phyloP scores from a whole-genome alignment of 2,329 filamentous ascomycete genomes.

The Penicillium sp. region DNA sequence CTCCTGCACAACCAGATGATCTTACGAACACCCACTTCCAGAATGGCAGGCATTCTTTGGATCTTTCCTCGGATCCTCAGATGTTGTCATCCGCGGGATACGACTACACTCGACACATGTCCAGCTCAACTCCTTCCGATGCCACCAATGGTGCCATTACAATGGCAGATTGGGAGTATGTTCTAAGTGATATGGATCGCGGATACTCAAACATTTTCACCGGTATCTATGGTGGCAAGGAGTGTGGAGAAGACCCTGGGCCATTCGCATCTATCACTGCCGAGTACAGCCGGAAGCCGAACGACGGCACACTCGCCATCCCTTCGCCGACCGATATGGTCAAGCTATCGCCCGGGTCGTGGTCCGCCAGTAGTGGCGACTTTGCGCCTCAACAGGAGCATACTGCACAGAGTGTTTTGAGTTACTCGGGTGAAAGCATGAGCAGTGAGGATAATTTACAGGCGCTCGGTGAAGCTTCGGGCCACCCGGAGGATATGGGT shows the following conservation, averaged over 20 bases:
- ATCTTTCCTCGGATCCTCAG: conserved; percentile 40
- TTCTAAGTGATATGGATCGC: conserved; percentile 76
- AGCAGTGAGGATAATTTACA: conserved; percentile 50
- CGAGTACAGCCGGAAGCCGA: conserved; percentile 31
- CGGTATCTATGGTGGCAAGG: conserved; percentile 48
- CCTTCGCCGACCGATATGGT: conserved; percentile 31
- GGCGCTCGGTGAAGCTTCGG: conserved; percentile 20
- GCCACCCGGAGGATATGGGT: conserved; percentile 31
- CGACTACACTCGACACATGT: conserved; percentile 28
- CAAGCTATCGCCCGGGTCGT: conserved; percentile 39
- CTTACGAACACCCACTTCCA: conserved; percentile 15
- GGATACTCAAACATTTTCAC: conserved; percentile 76
- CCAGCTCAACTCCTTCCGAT: conserved; percentile 48
- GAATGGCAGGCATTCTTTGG: conserved; percentile 19
- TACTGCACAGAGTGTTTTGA: conserved; percentile 55
- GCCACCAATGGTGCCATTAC: conserved; percentile 48
- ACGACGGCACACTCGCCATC: conserved; percentile 16
- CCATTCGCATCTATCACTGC: conserved; percentile 37
- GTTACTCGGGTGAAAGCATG: conserved; percentile 61
- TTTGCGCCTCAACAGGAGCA: conserved; percentile 28
- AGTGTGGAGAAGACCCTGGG: conserved; percentile 37
- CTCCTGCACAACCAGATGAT: conserved; percentile 22
- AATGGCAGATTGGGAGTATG: conserved; percentile 75
- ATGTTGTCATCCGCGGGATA: conserved; percentile 44
- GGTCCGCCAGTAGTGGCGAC: conserved; percentile 43